Evolutionary conservation across 352 stramenopile species (phyloP).

Genomic region (Phytopythium boreale): DNA sequence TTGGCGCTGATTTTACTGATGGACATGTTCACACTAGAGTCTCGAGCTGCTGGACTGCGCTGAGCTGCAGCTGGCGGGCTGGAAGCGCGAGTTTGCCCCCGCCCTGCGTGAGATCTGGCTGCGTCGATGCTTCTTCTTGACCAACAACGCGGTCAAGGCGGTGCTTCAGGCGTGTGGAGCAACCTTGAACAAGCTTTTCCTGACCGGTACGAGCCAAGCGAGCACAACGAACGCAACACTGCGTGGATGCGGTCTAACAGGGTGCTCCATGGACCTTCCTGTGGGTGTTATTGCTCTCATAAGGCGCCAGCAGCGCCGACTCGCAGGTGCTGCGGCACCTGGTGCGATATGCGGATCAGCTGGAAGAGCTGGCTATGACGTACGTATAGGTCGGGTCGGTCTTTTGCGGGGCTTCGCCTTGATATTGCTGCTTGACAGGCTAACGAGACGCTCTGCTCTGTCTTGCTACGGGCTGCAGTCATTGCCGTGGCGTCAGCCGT

Average conservation of each 20-base stretch:
- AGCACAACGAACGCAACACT: neutral
- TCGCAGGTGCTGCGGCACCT: conserved; percentile 42
- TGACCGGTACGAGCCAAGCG: conserved; percentile 33
- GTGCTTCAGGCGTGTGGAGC: conserved; percentile 36
- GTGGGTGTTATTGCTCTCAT: neutral
- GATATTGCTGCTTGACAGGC: neutral
- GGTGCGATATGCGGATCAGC: conserved; percentile 18
- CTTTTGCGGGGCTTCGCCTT: neutral
- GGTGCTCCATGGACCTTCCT: conserved; percentile 1
- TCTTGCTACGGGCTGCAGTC: neutral
- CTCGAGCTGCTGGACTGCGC: conserved; percentile 63
- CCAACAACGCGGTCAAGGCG: conserved; percentile 32
- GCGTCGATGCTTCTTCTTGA: conserved; percentile 48
- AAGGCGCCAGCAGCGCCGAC: conserved; percentile 39
- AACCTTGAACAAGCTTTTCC: conserved; percentile 31
- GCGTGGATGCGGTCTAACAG: neutral
- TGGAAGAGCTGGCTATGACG: conserved; percentile 55
- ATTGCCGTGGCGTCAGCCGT: conserved; percentile 23
- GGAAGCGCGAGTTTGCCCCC: conserved; percentile 22
- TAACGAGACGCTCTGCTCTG: neutral
- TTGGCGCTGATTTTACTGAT: conserved; percentile 1
- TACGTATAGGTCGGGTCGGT: conserved; percentile 8
- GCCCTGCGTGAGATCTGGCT: conserved; percentile 39
- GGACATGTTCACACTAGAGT: conserved; percentile 20
- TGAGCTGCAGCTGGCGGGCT: conserved; percentile 38